Base-by-base conservation (phyloP, 2,329 filamentous ascomycete species). In the Colletotrichum karsti region DNA sequence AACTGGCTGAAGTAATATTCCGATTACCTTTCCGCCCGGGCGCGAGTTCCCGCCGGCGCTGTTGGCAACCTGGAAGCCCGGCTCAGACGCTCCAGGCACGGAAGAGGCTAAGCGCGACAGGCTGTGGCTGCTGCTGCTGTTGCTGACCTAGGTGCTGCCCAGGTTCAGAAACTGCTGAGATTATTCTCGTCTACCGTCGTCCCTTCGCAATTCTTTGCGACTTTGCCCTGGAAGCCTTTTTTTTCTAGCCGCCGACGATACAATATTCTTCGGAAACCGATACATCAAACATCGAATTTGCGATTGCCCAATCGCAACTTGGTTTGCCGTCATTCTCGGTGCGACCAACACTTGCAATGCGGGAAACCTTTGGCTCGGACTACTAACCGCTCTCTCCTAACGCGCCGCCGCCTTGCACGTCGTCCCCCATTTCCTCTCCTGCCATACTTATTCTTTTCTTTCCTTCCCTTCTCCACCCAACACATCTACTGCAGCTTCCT, bases 311-410 rank as follows among this genome's bases (percentile, higher is more conserved):
- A 59, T 65, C 22, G 60, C 61, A 33, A 24, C 30, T 39, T 10
- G 37, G 26, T 28, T 59, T 48, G 53, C 28, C 30, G 37, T 58
- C 33, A 22, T 39, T 57, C 8, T 22, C 53, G 39, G 55, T 55
- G 56, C 66, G 55, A 62, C 66, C 18, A 46, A 24, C 41, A 18
- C 46, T 51, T 69, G 53, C 67, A 48, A 69, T 69, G 64, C 64
- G 30, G 53, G 53, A 62, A 59, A 68, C 54, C 51, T 63, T 63
- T 68, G 64, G 67, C 67, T 66, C 63, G 57, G 57, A 69, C 53
- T 68, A 63, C 53, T 68, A 55, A 68, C 59, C 58, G 37, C 33
- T 57, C 51, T 50, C 63, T 53, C 48, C 64, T 50, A 68, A 68
- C 65, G 65, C 61, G 65, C 65, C 65, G 60, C 61, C 61, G 39